Evolutionary conservation across 2,329 filamentous ascomycete species (phyloP).

Genomic region (Zelopaecilomyces penicillatus): DNA sequence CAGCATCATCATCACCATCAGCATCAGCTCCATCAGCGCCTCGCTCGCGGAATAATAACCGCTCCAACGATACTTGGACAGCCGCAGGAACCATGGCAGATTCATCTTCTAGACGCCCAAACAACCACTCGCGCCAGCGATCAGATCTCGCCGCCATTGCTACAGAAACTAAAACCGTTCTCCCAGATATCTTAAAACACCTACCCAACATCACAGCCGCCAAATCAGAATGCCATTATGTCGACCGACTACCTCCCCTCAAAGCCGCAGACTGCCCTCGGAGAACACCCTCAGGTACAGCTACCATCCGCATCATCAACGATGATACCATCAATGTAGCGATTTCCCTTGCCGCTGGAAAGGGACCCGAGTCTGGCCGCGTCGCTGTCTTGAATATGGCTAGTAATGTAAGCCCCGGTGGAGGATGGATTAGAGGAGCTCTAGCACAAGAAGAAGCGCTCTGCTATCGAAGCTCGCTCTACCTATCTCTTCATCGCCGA

Average conservation of each 20-base stretch:
- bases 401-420: constrained; percentile 48
- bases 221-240: constrained; percentile 29
- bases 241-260: constrained; percentile 30
- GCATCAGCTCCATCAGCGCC: no score
- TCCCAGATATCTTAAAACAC: constrained; percentile 38
- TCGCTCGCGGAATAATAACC: no score
- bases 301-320: constrained; percentile 41
- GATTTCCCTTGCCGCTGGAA: constrained; percentile 26
- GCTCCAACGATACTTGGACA: no score
- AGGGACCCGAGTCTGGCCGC: constrained; percentile 18
- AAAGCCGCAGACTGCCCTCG: constrained; percentile 33
- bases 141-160: constrained; percentile 32
- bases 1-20: constrained; percentile 6
- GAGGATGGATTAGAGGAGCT: constrained; percentile 54
- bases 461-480: constrained; percentile 54
- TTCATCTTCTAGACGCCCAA: no score
- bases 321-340: constrained; percentile 51
- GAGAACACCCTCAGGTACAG: constrained; percentile 20
- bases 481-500: constrained; percentile 33
- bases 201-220: constrained; percentile 31
- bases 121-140: constrained; percentile 6
- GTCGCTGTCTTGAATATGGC: constrained; percentile 62
- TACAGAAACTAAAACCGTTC: constrained; percentile 36
- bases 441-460: constrained; percentile 62
- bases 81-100: no score